phyloP scores from a whole-genome alignment of 106 monocot genomes.

The Acorus calamus region DNA sequence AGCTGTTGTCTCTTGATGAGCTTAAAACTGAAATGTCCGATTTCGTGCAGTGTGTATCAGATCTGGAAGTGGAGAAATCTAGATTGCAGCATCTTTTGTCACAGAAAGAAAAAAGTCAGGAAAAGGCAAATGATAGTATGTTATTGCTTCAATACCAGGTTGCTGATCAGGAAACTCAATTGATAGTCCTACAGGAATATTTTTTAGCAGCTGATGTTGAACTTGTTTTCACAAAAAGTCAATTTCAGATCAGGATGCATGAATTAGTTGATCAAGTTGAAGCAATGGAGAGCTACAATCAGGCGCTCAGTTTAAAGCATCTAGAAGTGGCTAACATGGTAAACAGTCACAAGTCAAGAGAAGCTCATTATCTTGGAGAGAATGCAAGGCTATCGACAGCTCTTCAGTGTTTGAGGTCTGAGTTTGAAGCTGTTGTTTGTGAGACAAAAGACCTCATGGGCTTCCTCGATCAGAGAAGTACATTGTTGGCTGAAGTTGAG shows the following conservation, averaged over 20 bases:
- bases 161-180: conserved; percentile 36
- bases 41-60: neutral
- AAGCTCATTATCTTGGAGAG: conserved; percentile 34
- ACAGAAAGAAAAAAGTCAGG: no score
- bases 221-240: conserved; percentile 42
- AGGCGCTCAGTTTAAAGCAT: conserved; percentile 31
- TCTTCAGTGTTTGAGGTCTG: conserved; percentile 25
- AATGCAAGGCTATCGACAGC: conserved; percentile 23
- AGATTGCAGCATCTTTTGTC: neutral
- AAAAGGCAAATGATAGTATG: conserved; percentile 1
- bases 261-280: conserved; percentile 21
- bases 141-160: conserved; percentile 23
- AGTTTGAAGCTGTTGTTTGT: conserved; percentile 11
- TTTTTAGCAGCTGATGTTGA: conserved; percentile 39
- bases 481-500: conserved; percentile 11
- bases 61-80: conserved; percentile 18
- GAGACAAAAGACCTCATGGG: conserved; percentile 24
- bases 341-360: conserved; percentile 8
- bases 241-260: conserved; percentile 15
- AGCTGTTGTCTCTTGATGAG: conserved; percentile 7
- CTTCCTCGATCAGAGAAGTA: conserved; percentile 5
- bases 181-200: conserved; percentile 22
- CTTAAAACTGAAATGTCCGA: neutral
- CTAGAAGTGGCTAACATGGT: conserved; percentile 9
- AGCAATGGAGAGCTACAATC: conserved; percentile 11